phyloP scores from a whole-genome alignment of 495 filamentous ascomycete species.

The Neurospora sp. region DNA sequence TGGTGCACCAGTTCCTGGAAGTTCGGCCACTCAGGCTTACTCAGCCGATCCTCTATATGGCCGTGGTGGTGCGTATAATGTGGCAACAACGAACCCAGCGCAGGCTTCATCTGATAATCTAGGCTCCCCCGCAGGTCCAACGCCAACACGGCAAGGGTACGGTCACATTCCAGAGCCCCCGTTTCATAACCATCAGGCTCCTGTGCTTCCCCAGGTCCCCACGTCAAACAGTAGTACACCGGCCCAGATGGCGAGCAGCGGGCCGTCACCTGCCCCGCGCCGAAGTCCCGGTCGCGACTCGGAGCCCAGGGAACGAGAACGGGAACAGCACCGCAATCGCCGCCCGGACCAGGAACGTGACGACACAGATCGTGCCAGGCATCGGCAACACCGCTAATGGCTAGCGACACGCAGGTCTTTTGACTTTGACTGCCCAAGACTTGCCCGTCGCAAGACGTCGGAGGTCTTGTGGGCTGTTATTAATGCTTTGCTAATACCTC shows the following conservation, averaged over 20 bases:
- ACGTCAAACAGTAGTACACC: slow-evolving; percentile 13
- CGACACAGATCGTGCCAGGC: slow-evolving; percentile 18
- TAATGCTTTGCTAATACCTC: slow-evolving; percentile 18
- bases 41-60: slow-evolving; percentile 38
- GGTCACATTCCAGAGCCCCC: slow-evolving; percentile 20
- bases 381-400: slow-evolving; percentile 19
- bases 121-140: slow-evolving; percentile 41
- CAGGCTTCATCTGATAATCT: slow-evolving; percentile 38
- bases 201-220: slow-evolving; percentile 7
- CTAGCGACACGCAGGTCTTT: slow-evolving; percentile 3
- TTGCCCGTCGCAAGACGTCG: slow-evolving; percentile 2
- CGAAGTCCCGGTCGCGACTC: slow-evolving; percentile 31
- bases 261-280: slow-evolving; percentile 21
- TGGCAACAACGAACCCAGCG: slow-evolving; percentile 17
- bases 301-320: slow-evolving; percentile 28
- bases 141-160: slow-evolving; percentile 26
- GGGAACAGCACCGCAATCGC: slow-evolving; percentile 8
- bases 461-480: slow-evolving; percentile 9
- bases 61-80: slow-evolving; percentile 38
- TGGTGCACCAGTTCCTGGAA: slow-evolving; percentile 19
- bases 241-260: slow-evolving; percentile 24
- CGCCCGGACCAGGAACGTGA: slow-evolving; percentile 18
- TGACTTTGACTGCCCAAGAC: slow-evolving; percentile 3
- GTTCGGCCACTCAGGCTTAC: slow-evolving; percentile 24
- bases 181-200: slow-evolving; percentile 17